Percentiles rank a stretch among this genome's conserved stretches.
Evolutionary conservation across 805 yeast species (phyloP).

Genomic region (Candida ipomoeae): DNA sequence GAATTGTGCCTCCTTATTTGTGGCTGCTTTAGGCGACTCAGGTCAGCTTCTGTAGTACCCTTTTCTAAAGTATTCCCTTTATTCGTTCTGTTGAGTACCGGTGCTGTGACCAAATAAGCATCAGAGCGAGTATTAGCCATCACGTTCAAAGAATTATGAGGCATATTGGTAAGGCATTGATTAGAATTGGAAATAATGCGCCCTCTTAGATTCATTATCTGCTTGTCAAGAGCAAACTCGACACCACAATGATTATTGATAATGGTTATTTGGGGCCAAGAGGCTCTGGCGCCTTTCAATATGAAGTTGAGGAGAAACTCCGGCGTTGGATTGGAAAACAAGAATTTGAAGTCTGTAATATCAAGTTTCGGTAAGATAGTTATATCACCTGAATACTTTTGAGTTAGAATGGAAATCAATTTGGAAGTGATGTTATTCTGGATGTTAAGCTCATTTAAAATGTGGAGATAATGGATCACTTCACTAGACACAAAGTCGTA

Average conservation of each 20-base stretch:
- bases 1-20: constrained; percentile 26
- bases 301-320: constrained; percentile 67
- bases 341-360: constrained; percentile 52
- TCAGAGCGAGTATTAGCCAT: constrained; percentile 4
- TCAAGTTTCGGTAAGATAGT: constrained; percentile 81
- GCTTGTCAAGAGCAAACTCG: constrained; percentile 80
- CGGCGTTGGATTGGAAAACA: constrained; percentile 78
- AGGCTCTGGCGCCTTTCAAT: constrained; percentile 80
- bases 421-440: constrained; percentile 70
- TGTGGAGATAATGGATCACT: constrained; percentile 68
- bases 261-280: constrained; percentile 89
- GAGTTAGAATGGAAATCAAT: constrained; percentile 70
- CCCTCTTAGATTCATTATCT: constrained; percentile 65
- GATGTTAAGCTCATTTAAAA: constrained; percentile 72
- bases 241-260: constrained; percentile 86
- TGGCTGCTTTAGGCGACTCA: constrained; percentile 11
- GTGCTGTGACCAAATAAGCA: constrained; percentile 14
- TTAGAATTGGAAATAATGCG: constrained; percentile 43
- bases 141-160: not conserved
- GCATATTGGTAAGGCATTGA: constrained; percentile 12
- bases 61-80: not conserved
- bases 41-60: not conserved
- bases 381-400: constrained; percentile 88
- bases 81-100: constrained; percentile 8
- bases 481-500: constrained; percentile 66